Evolutionary conservation across 805 yeast genomes (phyloP).

Genomic region (Teunomyces barrocoloradensis): DNA sequence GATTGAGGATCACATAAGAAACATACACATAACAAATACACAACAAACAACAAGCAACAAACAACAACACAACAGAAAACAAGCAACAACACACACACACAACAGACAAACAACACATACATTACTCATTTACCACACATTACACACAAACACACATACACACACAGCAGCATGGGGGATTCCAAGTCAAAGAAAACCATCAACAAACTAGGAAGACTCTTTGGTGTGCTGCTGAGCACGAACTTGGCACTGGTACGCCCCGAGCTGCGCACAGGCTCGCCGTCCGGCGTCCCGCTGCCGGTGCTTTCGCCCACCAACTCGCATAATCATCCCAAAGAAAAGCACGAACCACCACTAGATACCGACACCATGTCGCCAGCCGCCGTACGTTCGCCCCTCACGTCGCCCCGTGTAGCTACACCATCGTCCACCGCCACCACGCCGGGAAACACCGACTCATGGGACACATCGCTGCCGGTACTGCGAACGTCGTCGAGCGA

Average conservation of each 20-base stretch:
- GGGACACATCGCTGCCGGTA: slow-evolving; percentile 5
- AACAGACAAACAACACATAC: neutral
- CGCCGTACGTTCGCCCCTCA: neutral
- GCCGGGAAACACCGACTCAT: slow-evolving; percentile 4
- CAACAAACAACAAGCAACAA: too few species aligned
- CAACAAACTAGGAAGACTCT: slow-evolving; percentile 23
- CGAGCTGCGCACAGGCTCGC: neutral
- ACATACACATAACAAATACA: too few species aligned
- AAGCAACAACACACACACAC: neutral
- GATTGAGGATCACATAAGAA: too few species aligned
- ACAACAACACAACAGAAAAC: neutral
- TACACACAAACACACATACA: too few species aligned
- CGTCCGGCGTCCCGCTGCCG: neutral
- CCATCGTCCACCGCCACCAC: slow-evolving; percentile 8
- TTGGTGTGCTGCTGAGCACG: slow-evolving; percentile 22
- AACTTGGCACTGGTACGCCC: slow-evolving; percentile 6
- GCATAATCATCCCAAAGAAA: neutral
- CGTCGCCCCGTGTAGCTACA: slow-evolving; percentile 1
- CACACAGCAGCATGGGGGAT: slow-evolving; percentile 16
- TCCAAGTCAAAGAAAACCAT: slow-evolving; percentile 21
- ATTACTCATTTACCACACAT: too few species aligned
- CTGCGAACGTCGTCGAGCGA: slow-evolving; percentile 8
- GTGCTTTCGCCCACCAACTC: neutral
- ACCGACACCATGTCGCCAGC: slow-evolving; percentile 11
- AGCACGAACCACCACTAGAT: slow-evolving; percentile 6